Evolutionary conservation across 768 basidiomycete genomes (phyloP), one percentile per base, ranked within the genome.

Genomic region (Leccinum truebloodii): DNA sequence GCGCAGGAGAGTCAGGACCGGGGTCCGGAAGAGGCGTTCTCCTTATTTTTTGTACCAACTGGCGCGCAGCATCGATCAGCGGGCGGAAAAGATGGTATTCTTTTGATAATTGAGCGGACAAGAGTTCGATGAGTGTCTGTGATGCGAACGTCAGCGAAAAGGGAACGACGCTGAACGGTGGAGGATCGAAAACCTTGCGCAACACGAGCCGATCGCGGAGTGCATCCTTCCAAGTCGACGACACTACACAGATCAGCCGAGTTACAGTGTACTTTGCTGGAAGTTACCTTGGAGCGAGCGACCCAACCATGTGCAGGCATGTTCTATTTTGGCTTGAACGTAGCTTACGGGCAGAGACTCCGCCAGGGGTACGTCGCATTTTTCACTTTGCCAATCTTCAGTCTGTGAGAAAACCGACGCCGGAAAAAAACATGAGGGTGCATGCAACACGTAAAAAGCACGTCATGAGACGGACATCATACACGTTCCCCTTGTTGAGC

Each of bases 381-480:
- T 95, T 63, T 97, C 94, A 59, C 89, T 82, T 71, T 93, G 91
- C 87, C 91, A 93, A 67, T 94, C 92, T 79, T 94, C 93, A 61
- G 83, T 79, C 92, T 94, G 71, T 59, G 20, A 46, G 20, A 20
- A 54, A 61, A 65, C 50, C 58, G 46, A 26, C 14, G 30, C 28
- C n/a, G 20, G 12, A 63, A 58, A 53, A 50, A 32, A 62, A 39
- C 16, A 64, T 65, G 60, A 68, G 64, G 53, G 52, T 46, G 54
- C 26, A 35, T 22, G 49, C 49, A 50, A 57, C 7, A 55, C 59
- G 63, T 12, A 20, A 46, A 62, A 60, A 59, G 60, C 54, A 50
- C 60, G 54, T 52, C 70, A 54, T 60, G 48, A 53, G 58, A 80
- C 88, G 67, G 66, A 94, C 94, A 76, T 98, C 95, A 59, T 86